Base-by-base conservation (phyloP, 2,329 filamentous ascomycete species). In the Talaromyces sp. region DNA sequence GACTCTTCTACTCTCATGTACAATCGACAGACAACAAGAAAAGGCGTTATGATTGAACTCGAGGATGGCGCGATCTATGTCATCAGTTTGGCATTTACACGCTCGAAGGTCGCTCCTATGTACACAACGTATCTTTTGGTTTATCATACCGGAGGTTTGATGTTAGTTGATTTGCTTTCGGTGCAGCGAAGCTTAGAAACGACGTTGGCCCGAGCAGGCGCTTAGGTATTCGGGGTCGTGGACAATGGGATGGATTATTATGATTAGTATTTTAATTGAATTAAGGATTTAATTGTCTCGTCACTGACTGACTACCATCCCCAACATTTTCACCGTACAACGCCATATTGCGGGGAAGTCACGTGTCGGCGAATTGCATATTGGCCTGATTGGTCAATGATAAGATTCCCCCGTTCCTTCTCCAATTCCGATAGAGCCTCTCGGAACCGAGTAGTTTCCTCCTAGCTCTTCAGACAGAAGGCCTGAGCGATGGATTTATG, bases 1-100 rank as follows among this genome's bases (percentile, higher is more conserved):
- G 19, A 47, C 45, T 58, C 27, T 60, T 58, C 60, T 50, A 43
- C 64, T 66, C 47, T 63, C 54, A 41, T 63, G 64, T 66, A 66
- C 45, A 66, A 62, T 61, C 52, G 50, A 54, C 52, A 60, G 57
- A 61, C 56, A 37, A 65, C 56, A 58, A 49, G 62, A 64, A 59
- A 62, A 61, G 47, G 52, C 58, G 58, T 65, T 65, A 27, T 57
- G 33, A 25, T 43, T 57, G 31, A 43, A 19, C 54, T 35, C 62
- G 25, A 52, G 57, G 49, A 64, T 25, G 47, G 39, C 39, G 49
- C 15, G 60, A 50, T 33, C 25, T 19, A 19, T 54, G 39, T 56
- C 39, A 63, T 52, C 41, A 47, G 33, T 59, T 54, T 62, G 60
- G 47, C 47, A 41, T 54, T 17, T 50, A 50, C 35, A 25, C 47